Evolutionary conservation across 306 rosid genomes (phyloP).

Genomic region (Begonia peltatifolia): DNA sequence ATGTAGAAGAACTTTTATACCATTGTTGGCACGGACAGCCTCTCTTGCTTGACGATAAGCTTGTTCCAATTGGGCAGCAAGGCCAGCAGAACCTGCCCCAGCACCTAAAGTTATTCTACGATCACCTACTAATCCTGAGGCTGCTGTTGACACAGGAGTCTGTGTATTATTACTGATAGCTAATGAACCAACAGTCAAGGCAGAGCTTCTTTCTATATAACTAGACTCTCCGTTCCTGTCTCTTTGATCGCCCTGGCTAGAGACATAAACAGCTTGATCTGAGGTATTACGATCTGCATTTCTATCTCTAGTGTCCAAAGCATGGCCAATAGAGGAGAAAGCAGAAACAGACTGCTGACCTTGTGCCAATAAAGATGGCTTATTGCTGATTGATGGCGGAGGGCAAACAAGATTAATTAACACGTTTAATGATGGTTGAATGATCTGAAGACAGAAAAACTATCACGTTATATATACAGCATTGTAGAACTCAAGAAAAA

Average conservation of each 20-base stretch:
- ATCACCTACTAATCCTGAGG: conserved; percentile 88
- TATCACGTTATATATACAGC: background rate
- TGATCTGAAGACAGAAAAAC: conserved; percentile 47
- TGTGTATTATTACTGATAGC: conserved; percentile 29
- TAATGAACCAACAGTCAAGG: conserved; percentile 10
- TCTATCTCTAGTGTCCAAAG: conserved; percentile 58
- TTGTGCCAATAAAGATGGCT: conserved; percentile 50
- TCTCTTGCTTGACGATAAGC: conserved; percentile 94
- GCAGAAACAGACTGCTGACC: conserved; percentile 56
- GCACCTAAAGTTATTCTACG: conserved; percentile 86
- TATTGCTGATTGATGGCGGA: conserved; percentile 94
- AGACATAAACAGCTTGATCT: conserved; percentile 39
- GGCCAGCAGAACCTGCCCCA: conserved; percentile 94
- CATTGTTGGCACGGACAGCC: conserved; percentile 79
- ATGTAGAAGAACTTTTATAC: conserved; percentile 90
- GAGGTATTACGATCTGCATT: conserved; percentile 45
- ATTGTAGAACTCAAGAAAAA: too few species aligned
- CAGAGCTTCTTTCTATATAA: conserved; percentile 31
- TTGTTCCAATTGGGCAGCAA: conserved; percentile 82
- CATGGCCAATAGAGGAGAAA: conserved; percentile 38
- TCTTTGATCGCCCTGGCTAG: conserved; percentile 51
- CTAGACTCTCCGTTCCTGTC: conserved; percentile 57
- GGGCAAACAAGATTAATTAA: conserved; percentile 94
- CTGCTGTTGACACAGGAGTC: conserved; percentile 43
- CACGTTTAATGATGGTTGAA: conserved; percentile 88